Base-by-base conservation (phyloP, 2,329 filamentous ascomycete species). In the Microdochium bolleyi region DNA sequence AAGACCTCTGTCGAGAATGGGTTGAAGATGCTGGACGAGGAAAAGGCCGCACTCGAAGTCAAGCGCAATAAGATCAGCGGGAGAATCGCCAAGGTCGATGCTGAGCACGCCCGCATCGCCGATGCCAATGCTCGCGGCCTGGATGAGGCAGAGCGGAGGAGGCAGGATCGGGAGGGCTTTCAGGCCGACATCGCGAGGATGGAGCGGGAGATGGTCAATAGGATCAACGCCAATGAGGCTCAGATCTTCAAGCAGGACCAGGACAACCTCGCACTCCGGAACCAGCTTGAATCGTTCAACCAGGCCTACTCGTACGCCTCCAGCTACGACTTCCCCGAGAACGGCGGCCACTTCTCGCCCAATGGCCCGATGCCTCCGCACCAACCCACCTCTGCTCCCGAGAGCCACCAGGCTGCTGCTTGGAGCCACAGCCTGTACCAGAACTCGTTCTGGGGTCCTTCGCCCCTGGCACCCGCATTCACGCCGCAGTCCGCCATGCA, bases 21-120 rank as follows among this genome's bases (percentile, higher is more conserved):
- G 53, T 70, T 87, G 56, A 80, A 83, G 60, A 72, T 74, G 25
- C 76, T 87, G 51, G 80, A 84, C 59, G 77, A 82, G 49, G 87
- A 91, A 53, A 79, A 85, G 61, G 72, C 75, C 21, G 77, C 77
- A 56, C 72, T 85, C 27, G 78, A 84, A 62, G 80, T 82, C 53
- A 88, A 88, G 67, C 79, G 81, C 50, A 88, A 89, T 71, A 88
- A 88, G 70, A 83, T 89, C 44, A 80, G 82, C 52, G 77, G 80
- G 24, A 84, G 88, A 50, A 85, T 88, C 60, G 77, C 78, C 63
- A 89, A 89, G 71, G 82, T 89, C 24, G 83, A 87, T 58, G 84
- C 82, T 58, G 87, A 91, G 67, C 78, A 87, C 59, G 82, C 84
- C 53, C 83, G 84, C 60, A 84, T 91, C 60, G 77, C 79, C 24